Evolutionary conservation across 2,329 filamentous ascomycete species (phyloP).

Genomic region (Microcyclospora pomicola): DNA sequence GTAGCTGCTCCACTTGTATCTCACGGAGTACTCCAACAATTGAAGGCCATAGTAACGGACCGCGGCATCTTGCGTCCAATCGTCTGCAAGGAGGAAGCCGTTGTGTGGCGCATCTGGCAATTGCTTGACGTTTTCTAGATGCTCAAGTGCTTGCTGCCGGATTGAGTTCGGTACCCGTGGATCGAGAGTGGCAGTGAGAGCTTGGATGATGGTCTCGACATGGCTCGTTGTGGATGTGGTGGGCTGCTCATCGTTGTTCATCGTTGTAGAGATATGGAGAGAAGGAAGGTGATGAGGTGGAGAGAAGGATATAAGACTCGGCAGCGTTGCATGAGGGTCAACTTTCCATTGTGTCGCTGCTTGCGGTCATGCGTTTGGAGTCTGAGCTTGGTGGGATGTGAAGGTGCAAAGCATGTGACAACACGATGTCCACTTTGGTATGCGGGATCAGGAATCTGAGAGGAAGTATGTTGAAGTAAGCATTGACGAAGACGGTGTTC

Average conservation of each 20-base stretch:
- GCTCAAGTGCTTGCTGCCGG: slow-evolving; percentile 68
- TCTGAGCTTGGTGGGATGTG: too few species aligned
- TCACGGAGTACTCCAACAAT: slow-evolving; percentile 77
- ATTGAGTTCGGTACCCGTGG: slow-evolving; percentile 66
- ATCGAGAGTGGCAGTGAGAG: slow-evolving; percentile 76
- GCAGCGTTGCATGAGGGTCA: too few species aligned
- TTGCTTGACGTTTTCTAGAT: slow-evolving; percentile 74
- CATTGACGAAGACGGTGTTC: too few species aligned
- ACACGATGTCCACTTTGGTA: too few species aligned
- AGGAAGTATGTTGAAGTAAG: too few species aligned
- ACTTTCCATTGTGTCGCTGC: too few species aligned
- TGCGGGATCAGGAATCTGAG: too few species aligned
- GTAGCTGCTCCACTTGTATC: slow-evolving; percentile 69
- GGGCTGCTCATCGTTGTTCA: neutral
- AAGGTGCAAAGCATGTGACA: too few species aligned
- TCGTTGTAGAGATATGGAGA: neutral
- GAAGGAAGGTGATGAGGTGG: neutral
- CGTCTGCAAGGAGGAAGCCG: slow-evolving; percentile 69
- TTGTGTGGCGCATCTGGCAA: slow-evolving; percentile 67
- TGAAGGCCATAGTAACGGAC: slow-evolving; percentile 91
- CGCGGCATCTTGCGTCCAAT: slow-evolving; percentile 59
- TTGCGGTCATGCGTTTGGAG: too few species aligned
- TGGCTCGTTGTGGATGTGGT: neutral
- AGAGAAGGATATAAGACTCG: too few species aligned
- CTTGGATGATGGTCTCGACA: slow-evolving; percentile 61